A percentile compares a stretch with the other conserved stretches of the same genome.
Evolutionary conservation across 2,329 filamentous ascomycete genomes (phyloP).

Genomic region (Penicillium sp.): DNA sequence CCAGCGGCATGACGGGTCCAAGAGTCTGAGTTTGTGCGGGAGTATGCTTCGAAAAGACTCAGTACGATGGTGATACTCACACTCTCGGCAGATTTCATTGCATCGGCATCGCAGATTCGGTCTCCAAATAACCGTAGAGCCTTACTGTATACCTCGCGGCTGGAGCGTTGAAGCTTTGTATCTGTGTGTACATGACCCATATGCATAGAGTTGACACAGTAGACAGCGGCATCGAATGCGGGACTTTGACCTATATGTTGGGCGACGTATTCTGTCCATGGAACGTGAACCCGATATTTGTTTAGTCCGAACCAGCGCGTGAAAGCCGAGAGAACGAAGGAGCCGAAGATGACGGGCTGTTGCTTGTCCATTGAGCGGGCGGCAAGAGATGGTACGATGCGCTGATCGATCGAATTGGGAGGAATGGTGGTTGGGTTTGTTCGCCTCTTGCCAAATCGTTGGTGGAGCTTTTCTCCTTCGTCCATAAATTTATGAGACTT

Average conservation of each 20-base stretch:
- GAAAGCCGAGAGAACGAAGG: conserved; percentile 30
- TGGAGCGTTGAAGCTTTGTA: conserved; percentile 29
- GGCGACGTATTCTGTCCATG: conserved; percentile 27
- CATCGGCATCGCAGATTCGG: conserved; percentile 26
- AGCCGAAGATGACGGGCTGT: conserved; percentile 29
- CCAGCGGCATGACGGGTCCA: conserved; percentile 41
- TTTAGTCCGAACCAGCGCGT: conserved; percentile 30
- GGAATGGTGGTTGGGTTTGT: background rate
- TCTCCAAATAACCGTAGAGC: conserved; percentile 35
- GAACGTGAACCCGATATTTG: conserved; percentile 27
- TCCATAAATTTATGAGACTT: conserved; percentile 38
- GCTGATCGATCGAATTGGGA: conserved; percentile 26
- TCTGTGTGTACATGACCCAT: conserved; percentile 31
- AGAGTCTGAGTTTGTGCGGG: conserved; percentile 34
- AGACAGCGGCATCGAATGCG: conserved; percentile 30
- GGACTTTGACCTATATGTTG: conserved; percentile 24
- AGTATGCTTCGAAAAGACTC: conserved; percentile 41
- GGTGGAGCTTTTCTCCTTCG: conserved; percentile 34
- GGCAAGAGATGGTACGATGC: conserved; percentile 27
- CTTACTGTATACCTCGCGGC: conserved; percentile 35
- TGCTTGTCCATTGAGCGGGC: conserved; percentile 26
- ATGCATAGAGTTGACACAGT: conserved; percentile 35
- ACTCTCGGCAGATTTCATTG: conserved; percentile 34
- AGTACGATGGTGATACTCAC: conserved; percentile 39
- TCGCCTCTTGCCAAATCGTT: conserved; percentile 26